A percentile compares a stretch with the other conserved stretches of the same genome.
These are phyloP conservation scores for Podospora pseudoanserina DNA, from an alignment of 495 filamentous ascomycete species.

Conservation along the genomic window DNA sequence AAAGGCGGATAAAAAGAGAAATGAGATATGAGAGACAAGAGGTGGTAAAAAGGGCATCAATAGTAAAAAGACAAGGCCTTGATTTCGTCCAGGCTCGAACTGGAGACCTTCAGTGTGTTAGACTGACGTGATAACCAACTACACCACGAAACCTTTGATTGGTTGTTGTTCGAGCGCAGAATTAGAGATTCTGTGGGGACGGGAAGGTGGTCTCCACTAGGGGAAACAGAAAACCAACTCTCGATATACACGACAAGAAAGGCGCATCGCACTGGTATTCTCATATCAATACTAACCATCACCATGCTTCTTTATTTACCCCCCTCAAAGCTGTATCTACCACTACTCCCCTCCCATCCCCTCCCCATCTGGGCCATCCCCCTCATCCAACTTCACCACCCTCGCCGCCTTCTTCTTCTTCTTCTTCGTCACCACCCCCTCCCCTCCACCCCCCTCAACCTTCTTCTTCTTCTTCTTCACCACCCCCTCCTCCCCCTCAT, in stretches of 20 bases:
- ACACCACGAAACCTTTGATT: neutral
- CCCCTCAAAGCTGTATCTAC: neutral
- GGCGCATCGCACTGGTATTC: neutral
- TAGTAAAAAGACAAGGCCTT: neutral
- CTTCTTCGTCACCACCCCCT: conserved; percentile 44
- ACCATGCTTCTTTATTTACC: neutral
- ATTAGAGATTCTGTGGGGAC: neutral
- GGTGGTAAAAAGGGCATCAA: neutral
- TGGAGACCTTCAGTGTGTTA: neutral
- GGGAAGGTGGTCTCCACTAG: neutral
- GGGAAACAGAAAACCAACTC: no score
- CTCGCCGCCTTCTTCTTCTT: conserved; percentile 50
- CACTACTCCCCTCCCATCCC: neutral
- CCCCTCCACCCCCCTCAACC: conserved; percentile 21
- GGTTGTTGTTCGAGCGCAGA: neutral
- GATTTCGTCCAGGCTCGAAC: neutral
- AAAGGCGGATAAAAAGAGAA: no score
- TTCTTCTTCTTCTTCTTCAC: conserved; percentile 54
- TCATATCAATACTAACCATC: neutral
- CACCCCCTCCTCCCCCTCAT: conserved; percentile 31
- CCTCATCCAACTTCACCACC: conserved; percentile 27
- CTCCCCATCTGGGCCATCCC: neutral
- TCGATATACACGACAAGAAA: no score
- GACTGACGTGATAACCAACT: neutral
- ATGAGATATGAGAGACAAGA: neutral